Conservation (phyloP, 805 yeast species). For the Jamesozyma hellenica region DNA sequence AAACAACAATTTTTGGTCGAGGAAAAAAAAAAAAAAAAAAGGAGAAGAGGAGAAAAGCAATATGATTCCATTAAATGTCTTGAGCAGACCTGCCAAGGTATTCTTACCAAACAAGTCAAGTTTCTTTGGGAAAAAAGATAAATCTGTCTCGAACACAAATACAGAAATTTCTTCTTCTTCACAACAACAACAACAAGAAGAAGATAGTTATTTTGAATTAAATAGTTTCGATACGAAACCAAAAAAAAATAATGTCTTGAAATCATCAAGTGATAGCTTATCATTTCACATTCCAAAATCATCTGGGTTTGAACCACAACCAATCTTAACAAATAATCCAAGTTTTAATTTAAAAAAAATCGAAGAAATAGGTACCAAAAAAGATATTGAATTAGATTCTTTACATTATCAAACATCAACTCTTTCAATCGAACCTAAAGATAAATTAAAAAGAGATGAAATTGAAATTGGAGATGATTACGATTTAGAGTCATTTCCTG, state of each 20-base stretch:
- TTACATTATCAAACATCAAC: neutral
- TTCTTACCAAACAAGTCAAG: slow-evolving; percentile 1
- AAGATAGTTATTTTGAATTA: too few relatives aligned
- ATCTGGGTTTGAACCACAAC: neutral
- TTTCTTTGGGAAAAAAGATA: neutral
- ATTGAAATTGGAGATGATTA: slow-evolving; percentile 8
- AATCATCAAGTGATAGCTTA: too few relatives aligned
- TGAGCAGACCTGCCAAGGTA: slow-evolving; percentile 1
- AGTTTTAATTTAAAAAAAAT: neutral
- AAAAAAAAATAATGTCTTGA: too few relatives aligned
- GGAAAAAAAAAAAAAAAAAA: too few relatives aligned
- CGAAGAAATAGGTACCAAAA: neutral
- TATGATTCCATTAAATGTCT: slow-evolving; percentile 2
- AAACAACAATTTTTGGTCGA: too few relatives aligned
- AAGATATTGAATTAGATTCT: too few relatives aligned
- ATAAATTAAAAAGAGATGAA: neutral
- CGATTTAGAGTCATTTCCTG: slow-evolving; percentile 30
- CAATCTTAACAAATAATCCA: neutral
- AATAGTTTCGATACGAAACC: too few relatives aligned
- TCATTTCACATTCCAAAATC: neutral
- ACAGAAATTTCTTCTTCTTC: too few relatives aligned
- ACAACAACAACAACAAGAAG: too few relatives aligned
- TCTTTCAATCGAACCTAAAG: neutral
- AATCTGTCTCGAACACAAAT: too few relatives aligned
- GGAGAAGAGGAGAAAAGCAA: too few relatives aligned